phyloP scores from a whole-genome alignment of 768 basidiomycete genomes.

The Rhizopogon salebrosus region DNA sequence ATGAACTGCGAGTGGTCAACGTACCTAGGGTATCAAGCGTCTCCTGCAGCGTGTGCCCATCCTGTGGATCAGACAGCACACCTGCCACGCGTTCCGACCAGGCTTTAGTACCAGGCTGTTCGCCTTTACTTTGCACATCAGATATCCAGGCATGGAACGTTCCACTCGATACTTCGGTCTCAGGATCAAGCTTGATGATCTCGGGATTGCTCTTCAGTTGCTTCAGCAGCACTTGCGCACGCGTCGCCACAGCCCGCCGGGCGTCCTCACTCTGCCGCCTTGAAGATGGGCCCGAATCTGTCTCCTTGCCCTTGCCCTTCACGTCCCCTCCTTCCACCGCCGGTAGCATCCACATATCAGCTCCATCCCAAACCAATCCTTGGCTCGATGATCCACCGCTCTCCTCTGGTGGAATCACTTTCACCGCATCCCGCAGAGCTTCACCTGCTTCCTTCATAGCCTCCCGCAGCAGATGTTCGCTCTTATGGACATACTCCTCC shows the following conservation, averaged over 20 bases:
- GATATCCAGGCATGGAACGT: conserved; percentile 61
- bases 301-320: conserved; percentile 35
- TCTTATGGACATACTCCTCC: conserved; percentile 80
- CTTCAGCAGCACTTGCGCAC: conserved; percentile 72
- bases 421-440: conserved; percentile 82
- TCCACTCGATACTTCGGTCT: conserved; percentile 50
- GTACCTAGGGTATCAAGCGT: conserved; percentile 58
- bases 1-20: conserved; percentile 13
- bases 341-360: conserved; percentile 81
- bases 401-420: conserved; percentile 82
- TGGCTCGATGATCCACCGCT: conserved; percentile 22
- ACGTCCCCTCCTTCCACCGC: conserved; percentile 13
- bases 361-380: conserved; percentile 74
- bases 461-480: conserved; percentile 57
- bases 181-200: conserved; percentile 74
- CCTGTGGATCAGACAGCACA: conserved; percentile 44
- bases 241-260: conserved; percentile 57
- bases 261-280: conserved; percentile 31
- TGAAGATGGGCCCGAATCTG: conserved; percentile 20
- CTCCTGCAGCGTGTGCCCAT: conserved; percentile 47
- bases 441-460: conserved; percentile 79
- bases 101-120: conserved; percentile 36
- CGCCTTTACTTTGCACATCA: conserved; percentile 49
- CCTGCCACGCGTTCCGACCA: conserved; percentile 51
- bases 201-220: conserved; percentile 71